Base-by-base conservation (phyloP, 2,329 filamentous ascomycete genomes). In the Fusarium pseudonygamai region DNA sequence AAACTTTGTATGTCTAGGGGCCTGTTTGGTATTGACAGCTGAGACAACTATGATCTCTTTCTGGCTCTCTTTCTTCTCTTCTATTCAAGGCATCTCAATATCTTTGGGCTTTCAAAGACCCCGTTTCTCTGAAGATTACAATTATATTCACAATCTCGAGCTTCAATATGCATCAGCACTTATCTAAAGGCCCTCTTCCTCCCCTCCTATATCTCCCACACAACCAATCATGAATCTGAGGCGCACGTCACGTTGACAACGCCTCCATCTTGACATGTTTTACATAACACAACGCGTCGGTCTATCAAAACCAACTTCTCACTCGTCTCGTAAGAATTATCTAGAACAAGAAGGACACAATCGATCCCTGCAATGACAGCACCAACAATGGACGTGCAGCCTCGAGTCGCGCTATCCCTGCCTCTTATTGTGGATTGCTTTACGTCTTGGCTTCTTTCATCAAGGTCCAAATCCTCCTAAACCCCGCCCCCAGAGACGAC, bases 221-320 rank as follows among this genome's bases (percentile, higher is more conserved):
- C 47, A 64, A 46, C 71, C 71, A 73, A 74, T 73, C 62, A 71
- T 26, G 26, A 58, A 30, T 42, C 39, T 28, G 59, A 68, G 67
- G 55, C 67, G 62, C 59, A 61, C 50, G 71, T 74, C 71, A 73
- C 71, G 71, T 74, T 68, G 55, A 39, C 63, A 56, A 74, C 71
- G 67, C 71, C 67, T 74, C 67, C 59, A 53, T 64, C 49, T 60
- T 43, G 34, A 36, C 28, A 24, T 46, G 36, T 37, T 64, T 40
- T 42, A 40, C 37, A 52, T 57, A 39, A 45, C 24, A 28, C 50
- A 56, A 42, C 60, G 24, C 39, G 52, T 50, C 52, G 20, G 40
- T 64, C 45, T 46, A 46, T 69, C 65, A 53, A 57, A 43, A 7
- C 34, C 15, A 36, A 30, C 26, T 46, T 46, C 32, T 34, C n/a